Evolutionary conservation across 192 early-diverging fungal genomes (phyloP).

Genomic region (Coemansia sp.): DNA sequence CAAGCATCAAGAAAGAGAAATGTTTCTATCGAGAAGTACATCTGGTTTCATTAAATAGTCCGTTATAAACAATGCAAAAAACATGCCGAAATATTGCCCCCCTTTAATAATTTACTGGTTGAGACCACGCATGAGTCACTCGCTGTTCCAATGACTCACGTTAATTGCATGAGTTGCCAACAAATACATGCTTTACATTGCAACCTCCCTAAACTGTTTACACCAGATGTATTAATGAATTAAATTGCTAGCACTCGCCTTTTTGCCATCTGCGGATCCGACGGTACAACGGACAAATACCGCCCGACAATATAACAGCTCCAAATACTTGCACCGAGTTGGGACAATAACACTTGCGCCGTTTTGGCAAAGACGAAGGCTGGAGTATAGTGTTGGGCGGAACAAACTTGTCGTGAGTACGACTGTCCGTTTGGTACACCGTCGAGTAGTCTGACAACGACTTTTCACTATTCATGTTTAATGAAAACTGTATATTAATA

Average conservation of each 20-base stretch:
- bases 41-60: neutral
- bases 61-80: neutral
- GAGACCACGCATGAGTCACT: neutral
- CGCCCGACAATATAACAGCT: constrained; percentile 18
- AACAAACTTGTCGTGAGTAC: neutral
- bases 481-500: neutral
- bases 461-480: neutral
- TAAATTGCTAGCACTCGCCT: neutral
- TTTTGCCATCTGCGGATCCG: constrained; percentile 38
- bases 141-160: neutral
- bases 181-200: no score
- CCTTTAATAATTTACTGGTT: neutral
- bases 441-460: constrained; percentile 2
- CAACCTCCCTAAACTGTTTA: no score
- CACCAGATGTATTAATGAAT: neutral
- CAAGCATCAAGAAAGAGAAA: neutral
- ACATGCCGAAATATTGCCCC: neutral
- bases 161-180: no score
- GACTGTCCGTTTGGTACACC: neutral
- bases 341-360: neutral
- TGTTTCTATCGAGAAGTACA: neutral
- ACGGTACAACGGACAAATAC: constrained; percentile 22
- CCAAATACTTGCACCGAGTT: constrained; percentile 6
- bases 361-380: neutral
- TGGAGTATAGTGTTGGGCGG: neutral